Conservation (phyloP, 495 filamentous ascomycete genomes). For the Haplographium delicatum region DNA sequence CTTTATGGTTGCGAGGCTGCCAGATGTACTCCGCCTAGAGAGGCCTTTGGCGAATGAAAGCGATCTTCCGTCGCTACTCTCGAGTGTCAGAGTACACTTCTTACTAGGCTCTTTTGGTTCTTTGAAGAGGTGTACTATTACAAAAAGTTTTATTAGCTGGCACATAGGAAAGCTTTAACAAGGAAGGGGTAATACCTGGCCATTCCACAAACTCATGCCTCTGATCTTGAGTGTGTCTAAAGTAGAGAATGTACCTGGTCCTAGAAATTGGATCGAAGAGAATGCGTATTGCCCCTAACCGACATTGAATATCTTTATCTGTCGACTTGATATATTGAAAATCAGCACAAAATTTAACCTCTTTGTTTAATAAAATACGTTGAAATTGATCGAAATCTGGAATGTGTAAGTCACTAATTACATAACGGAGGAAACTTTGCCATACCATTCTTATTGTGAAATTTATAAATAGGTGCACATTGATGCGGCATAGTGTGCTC, state of each 20-base stretch:
- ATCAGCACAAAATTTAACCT: constrained; percentile 6
- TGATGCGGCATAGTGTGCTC: background rate
- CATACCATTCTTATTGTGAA: constrained; percentile 13
- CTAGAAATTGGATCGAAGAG: constrained; percentile 1
- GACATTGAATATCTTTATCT: background rate
- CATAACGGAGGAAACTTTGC: background rate
- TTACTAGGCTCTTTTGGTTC: constrained; percentile 3
- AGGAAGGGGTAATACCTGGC: constrained; percentile 1
- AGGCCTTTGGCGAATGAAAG: background rate
- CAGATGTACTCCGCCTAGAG: background rate
- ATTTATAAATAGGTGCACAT: constrained; percentile 11
- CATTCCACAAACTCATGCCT: constrained; percentile 8
- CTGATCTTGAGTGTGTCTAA: constrained; percentile 6
- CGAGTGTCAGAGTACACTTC: background rate
- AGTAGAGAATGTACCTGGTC: constrained; percentile 10
- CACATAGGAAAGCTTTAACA: background rate
- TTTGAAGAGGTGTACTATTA: constrained; percentile 8
- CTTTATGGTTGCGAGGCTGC: constrained; percentile 4
- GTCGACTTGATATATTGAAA: background rate
- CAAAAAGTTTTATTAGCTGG: background rate
- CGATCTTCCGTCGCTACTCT: constrained; percentile 1
- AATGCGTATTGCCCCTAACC: constrained; percentile 2
- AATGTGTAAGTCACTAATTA: background rate
- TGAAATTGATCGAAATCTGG: constrained; percentile 16
- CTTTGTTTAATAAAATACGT: constrained; percentile 6